phyloP scores from a whole-genome alignment of 345 rosid species.

The Geranium rotundifolium region DNA sequence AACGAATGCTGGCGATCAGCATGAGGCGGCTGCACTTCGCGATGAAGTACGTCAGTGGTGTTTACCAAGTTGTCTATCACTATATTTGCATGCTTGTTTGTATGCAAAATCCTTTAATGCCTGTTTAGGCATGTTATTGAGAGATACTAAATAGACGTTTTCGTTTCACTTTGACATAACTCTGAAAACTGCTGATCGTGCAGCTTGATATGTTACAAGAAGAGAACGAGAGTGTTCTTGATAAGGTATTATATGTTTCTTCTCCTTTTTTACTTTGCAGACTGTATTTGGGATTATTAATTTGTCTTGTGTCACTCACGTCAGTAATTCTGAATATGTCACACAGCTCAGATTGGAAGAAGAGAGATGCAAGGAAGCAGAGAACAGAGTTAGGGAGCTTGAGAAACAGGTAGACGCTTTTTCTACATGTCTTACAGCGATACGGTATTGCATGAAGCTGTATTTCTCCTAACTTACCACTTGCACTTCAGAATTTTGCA shows the following conservation, averaged over 20 bases:
- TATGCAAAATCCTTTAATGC: not conserved
- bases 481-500: not conserved
- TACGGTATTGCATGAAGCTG: not conserved
- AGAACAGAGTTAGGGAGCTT: constrained; percentile 88
- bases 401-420: constrained; percentile 75
- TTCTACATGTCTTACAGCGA: not conserved
- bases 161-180: constrained; percentile 2
- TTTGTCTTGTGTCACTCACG: constrained; percentile 3
- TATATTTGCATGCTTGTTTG: not conserved
- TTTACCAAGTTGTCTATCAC: not conserved
- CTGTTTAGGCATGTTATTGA: not conserved
- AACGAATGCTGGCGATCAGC: constrained; percentile 46
- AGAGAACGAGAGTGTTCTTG: constrained; percentile 64
- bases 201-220: constrained; percentile 94
- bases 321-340: constrained; percentile 12
- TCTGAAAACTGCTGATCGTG: constrained; percentile 10
- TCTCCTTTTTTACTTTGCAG: not conserved
- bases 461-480: not conserved
- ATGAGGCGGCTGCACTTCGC: constrained; percentile 78
- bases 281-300: not conserved
- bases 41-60: constrained; percentile 57
- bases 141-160: constrained; percentile 9
- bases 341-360: constrained; percentile 84
- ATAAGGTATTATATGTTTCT: constrained; percentile 35
- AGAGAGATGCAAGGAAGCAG: constrained; percentile 76